phyloP scores from a whole-genome alignment of 805 yeast species.

The Candida germanica region DNA sequence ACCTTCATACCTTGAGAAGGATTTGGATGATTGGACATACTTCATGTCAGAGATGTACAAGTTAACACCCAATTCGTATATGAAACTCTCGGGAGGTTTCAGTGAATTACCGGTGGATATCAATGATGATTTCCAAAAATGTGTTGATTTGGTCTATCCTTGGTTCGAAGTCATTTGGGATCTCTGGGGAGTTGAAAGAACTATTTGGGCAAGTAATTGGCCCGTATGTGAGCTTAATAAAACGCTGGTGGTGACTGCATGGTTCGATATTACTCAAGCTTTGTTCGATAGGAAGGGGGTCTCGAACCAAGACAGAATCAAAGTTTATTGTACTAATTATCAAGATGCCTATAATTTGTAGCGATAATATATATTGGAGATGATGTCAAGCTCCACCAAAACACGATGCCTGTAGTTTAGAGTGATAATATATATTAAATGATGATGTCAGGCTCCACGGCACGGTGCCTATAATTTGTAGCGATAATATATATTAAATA shows the following conservation, averaged over 20 bases:
- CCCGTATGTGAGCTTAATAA: constrained; percentile 34
- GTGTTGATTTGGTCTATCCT: constrained; percentile 23
- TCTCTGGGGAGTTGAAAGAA: constrained; percentile 26
- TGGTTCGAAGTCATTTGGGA: constrained; percentile 29
- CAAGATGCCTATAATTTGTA: constrained; percentile 18
- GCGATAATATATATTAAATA: not conserved
- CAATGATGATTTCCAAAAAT: constrained; percentile 10
- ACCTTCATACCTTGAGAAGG: constrained; percentile 26
- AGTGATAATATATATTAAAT: no score
- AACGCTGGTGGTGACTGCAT: constrained; percentile 15
- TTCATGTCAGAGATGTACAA: constrained; percentile 18
- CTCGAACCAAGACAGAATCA: constrained; percentile 10
- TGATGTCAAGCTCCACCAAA: no score
- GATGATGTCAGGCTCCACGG: no score
- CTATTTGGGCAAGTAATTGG: constrained; percentile 47
- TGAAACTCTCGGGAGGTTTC: constrained; percentile 43
- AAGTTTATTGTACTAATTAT: constrained; percentile 17
- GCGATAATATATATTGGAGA: not conserved
- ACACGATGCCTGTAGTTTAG: no score
- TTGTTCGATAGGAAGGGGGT: constrained; percentile 15
- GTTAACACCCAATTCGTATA: constrained; percentile 20
- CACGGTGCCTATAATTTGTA: constrained; percentile 18
- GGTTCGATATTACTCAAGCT: constrained; percentile 20
- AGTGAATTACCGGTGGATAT: constrained; percentile 30
- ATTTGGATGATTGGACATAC: constrained; percentile 16